Conservation (phyloP, 768 basidiomycete genomes). For the Auricularia heimuer region DNA sequence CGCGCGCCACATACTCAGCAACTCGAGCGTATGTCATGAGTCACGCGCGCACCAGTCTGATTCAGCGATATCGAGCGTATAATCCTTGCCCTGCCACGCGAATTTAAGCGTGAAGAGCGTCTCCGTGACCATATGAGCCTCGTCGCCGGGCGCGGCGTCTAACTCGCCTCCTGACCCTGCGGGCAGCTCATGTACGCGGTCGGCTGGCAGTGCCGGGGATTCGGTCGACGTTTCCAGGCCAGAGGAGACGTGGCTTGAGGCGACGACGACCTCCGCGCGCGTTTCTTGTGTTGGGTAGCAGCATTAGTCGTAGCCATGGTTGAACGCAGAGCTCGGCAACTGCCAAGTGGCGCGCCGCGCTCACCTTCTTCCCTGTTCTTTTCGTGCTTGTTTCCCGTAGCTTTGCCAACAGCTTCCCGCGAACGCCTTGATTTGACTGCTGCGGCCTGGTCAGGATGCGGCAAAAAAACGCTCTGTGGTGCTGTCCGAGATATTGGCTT, state of each 20-base stretch:
- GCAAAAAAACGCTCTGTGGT: too few species aligned
- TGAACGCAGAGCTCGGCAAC: too few species aligned
- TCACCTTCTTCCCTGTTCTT: too few species aligned
- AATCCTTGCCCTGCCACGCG: constrained; percentile 62
- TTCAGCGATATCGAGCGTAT: constrained; percentile 57
- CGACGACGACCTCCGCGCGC: neutral
- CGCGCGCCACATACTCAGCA: constrained; percentile 2
- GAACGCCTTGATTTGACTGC: too few species aligned
- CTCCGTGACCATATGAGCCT: neutral
- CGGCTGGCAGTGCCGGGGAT: neutral
- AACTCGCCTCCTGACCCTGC: neutral
- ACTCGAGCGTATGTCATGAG: constrained; percentile 5
- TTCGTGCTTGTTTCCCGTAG: too few species aligned
- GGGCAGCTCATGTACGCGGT: neutral
- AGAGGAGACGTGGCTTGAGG: neutral
- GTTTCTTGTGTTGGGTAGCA: neutral
- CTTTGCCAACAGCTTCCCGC: too few species aligned
- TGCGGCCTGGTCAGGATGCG: too few species aligned
- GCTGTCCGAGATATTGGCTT: too few species aligned
- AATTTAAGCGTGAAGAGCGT: constrained; percentile 36
- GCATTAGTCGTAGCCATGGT: too few species aligned
- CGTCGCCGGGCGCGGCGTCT: neutral
- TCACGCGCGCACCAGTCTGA: constrained; percentile 53
- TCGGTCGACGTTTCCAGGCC: neutral
- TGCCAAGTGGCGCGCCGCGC: too few species aligned